A percentile compares a stretch with the other conserved stretches of the same genome.
Evolutionary conservation across 345 rosid species (phyloP).

Genomic region (Populus tremula): DNA sequence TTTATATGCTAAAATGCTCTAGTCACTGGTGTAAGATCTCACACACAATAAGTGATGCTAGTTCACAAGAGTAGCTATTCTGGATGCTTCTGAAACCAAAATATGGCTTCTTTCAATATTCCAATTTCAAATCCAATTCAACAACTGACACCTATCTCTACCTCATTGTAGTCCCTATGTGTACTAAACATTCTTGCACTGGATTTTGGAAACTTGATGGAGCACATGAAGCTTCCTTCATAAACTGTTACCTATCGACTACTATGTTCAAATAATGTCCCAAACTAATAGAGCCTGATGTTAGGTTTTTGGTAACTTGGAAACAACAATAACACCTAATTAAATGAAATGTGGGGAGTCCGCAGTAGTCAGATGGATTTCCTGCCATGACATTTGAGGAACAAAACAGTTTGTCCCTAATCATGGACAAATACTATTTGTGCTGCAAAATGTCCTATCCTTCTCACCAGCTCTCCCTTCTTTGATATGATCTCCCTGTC

Average conservation of each 20-base stretch:
- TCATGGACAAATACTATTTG: background rate
- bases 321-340: too few relatives aligned
- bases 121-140: background rate
- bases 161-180: background rate
- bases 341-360: background rate
- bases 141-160: background rate
- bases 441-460: background rate
- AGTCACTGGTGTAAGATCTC: background rate
- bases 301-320: background rate
- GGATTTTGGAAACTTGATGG: slow-evolving; percentile 1
- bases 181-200: background rate
- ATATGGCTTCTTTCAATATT: background rate
- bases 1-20: background rate
- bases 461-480: background rate
- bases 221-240: background rate
- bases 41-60: background rate
- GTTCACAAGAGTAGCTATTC: background rate
- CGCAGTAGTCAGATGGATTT: background rate
- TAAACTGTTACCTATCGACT: background rate
- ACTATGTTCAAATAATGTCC: background rate
- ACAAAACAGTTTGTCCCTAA: background rate
- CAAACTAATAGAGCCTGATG: background rate
- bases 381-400: background rate
- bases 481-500: background rate
- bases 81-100: slow-evolving; percentile 1